These are phyloP conservation scores for Aspergillus chevalieri DNA, from an alignment of 2,329 filamentous ascomycete genomes.

Conservation along the genomic window DNA sequence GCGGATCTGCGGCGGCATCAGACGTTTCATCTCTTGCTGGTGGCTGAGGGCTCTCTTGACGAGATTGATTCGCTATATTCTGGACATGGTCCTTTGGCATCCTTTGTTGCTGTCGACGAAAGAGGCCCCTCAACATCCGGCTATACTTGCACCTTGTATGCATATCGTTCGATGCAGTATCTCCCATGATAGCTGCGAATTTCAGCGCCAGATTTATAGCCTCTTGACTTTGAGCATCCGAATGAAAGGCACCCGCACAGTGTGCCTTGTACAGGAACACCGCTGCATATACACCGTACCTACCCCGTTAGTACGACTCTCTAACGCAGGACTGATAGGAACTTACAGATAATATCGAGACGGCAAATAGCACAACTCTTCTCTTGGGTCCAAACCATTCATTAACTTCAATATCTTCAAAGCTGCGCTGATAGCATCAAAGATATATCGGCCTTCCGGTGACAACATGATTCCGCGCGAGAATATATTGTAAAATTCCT, in stretches of 20 bases:
- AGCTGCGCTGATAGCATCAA: slow-evolving; percentile 11
- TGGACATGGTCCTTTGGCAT: too few relatives aligned
- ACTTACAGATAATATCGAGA: slow-evolving; percentile 8
- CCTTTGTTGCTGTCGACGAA: too few relatives aligned
- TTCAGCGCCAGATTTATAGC: not conserved
- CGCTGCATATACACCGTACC: slow-evolving; percentile 8
- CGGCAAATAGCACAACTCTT: slow-evolving; percentile 6
- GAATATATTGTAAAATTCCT: slow-evolving; percentile 3
- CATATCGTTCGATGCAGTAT: not conserved
- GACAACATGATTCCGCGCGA: slow-evolving; percentile 12
- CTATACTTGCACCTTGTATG: not conserved
- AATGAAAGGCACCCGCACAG: slow-evolving; percentile 4
- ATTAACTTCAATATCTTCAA: slow-evolving; percentile 7
- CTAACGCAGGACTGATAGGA: too few relatives aligned
- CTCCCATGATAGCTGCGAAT: not conserved
- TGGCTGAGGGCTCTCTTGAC: too few relatives aligned
- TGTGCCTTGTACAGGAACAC: slow-evolving; percentile 11
- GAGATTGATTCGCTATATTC: too few relatives aligned
- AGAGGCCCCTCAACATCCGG: too few relatives aligned
- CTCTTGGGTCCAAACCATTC: not conserved
- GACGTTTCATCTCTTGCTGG: too few relatives aligned
- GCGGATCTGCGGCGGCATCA: too few relatives aligned
- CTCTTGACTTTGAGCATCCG: not conserved
- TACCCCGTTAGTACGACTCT: not conserved
- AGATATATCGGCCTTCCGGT: slow-evolving; percentile 12